Evolutionary conservation across 1,284 basidiomycete species (phyloP), one percentile per base, ranked within the genome.

Genomic region (Amylostereum areolatum): DNA sequence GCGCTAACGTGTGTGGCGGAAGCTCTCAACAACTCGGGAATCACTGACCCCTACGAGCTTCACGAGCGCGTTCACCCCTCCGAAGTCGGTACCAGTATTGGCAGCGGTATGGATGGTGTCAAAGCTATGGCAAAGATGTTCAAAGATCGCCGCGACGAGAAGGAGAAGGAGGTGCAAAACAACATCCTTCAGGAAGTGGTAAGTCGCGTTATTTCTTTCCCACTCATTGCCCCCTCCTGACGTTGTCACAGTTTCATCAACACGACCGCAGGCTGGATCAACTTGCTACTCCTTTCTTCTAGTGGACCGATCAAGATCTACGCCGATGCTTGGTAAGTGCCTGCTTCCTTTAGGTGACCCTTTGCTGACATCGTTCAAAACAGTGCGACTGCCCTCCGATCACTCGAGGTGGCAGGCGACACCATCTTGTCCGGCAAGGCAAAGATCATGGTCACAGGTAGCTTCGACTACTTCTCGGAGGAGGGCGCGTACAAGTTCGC

Each of bases 401-500:
- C 96, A 6, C 74, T 99, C 45, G 96, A 98, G 69, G 98, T 99
- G 57, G 96, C 94, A n/a, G 89, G 89, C 61, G 97, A 99, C 64
- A 92, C 92, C 1, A 88, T 99, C 55, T 69, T 97, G 39, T 88
- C 88, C 4, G 92, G 95, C 60, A 99, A 99, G 69, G 96, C 96
- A 45, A 98, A 98, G 75, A 85, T 99, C 64, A 99, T 99, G 97
- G 86, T 99, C 55, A 90, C 96, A 40, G 97, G 97, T 70, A 97
- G 96, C 52, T 97, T 94, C 72, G 97, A 99, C 63, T 97, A 99
- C 68, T 83, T 98, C 65, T 90, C 89, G 59, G 97, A 99, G 70
- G 95, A 97, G 68, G 95, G 94, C 25, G 96, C 94, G 18, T 96
- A 83, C 69, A 94, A 97, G 70, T 95, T 95, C 69, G 96, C 94